Evolutionary conservation across 176 grass and related monocot species (phyloP), one percentile per base, ranked within the genome.

Genomic region (Carex scoparia): DNA sequence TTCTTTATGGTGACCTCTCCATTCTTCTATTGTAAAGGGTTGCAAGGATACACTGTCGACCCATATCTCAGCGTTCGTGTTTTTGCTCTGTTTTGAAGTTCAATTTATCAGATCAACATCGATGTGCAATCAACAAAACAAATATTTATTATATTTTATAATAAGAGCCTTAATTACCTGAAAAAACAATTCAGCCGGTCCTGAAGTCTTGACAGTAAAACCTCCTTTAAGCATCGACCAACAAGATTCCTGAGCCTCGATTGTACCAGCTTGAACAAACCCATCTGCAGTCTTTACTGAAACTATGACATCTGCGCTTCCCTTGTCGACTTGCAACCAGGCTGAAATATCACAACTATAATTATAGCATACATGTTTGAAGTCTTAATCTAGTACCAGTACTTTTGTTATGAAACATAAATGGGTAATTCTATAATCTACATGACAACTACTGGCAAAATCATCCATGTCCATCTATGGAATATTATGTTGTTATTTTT

Each of bases 221-320:
- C 96, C 96, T 30, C 96, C 93, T 44, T 99, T 95, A 86, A 99
- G 88, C 65, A 99, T 94, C 44, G 93, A 88, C 96, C 93, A 99
- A 76, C 96, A 99, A 6, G 93, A 91, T 23, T 88, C 88, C 81
- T 82, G 86, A n/a, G 91, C 96, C 33, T 87, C 83, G 13, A 87
- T 84, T 0, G 85, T 85, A 27, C 94, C 94, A 9, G 92, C 85
- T 37, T 87, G 85, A 85, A 92, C 51, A 86, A 92, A 92, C 9
- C 42, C 89, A 16, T 66, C 48, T 57, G 23, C 42, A n/a, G 80
- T 98, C 90, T 95, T 95, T 86, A 95, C 92, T 4, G 94, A 85
- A 4, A 84, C 89, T 70, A 62, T 86, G 12, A 99, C 86, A 14
- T 91, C 85, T 28, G 91, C 83, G 46, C 16, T 92, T 23, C 88